phyloP scores from a whole-genome alignment of 2,329 filamentous ascomycete species.

The Nemania sp. region DNA sequence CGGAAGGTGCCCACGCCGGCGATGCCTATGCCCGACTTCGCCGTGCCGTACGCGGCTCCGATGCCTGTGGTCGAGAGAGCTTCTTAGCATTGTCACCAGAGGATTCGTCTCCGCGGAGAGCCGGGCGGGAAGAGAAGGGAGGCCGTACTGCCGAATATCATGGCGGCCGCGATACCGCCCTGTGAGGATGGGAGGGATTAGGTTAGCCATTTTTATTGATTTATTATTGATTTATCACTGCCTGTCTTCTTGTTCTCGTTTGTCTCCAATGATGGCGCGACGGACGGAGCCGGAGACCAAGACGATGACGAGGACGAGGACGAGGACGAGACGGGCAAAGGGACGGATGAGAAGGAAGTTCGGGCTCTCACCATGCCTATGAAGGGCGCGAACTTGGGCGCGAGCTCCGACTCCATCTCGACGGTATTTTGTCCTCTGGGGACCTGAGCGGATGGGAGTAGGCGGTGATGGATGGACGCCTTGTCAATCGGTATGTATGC shows the following conservation, averaged over 20 bases:
- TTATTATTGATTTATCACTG: no score
- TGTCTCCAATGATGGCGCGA: not conserved
- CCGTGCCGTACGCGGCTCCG: conserved; percentile 84
- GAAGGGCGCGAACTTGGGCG: conserved; percentile 85
- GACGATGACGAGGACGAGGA: no score
- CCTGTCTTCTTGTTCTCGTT: not conserved
- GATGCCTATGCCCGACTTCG: conserved; percentile 87
- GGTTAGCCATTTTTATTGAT: not conserved
- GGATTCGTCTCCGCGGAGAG: conserved; percentile 5
- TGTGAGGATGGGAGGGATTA: conserved; percentile 42
- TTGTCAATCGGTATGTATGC: not conserved
- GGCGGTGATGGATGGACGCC: no score
- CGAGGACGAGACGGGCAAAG: no score
- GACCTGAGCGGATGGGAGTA: no score
- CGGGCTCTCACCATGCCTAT: conserved; percentile 75
- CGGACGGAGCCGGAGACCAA: not conserved
- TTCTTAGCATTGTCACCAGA: conserved; percentile 35
- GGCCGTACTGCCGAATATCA: conserved; percentile 79
- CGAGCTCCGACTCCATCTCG: conserved; percentile 57
- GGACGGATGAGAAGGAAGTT: no score
- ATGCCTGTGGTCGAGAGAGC: conserved; percentile 48
- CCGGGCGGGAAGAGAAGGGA: conserved; percentile 3
- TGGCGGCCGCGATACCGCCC: conserved; percentile 79
- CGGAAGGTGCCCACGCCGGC: conserved; percentile 83
- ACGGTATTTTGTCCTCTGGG: not conserved